These are phyloP conservation scores for Naganishia friedmannii DNA, from an alignment of 768 basidiomycete genomes.

Conservation along the genomic window DNA sequence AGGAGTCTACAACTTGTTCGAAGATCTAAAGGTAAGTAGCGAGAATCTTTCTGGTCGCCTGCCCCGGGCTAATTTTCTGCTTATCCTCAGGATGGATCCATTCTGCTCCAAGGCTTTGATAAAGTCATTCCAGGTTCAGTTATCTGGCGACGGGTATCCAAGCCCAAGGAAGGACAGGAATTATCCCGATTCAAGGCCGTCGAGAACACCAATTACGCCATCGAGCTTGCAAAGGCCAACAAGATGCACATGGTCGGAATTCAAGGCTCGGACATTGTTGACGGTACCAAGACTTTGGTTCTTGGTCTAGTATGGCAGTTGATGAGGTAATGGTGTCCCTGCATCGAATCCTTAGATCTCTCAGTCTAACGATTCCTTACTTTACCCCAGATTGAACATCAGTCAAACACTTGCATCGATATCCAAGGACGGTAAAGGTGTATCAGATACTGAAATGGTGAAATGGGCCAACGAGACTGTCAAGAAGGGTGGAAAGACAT, in stretches of 20 bases:
- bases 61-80: constrained; percentile 31
- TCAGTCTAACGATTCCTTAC: not conserved
- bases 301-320: constrained; percentile 97
- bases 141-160: constrained; percentile 91
- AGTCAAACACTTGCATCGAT: constrained; percentile 80
- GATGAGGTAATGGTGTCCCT: constrained; percentile 66
- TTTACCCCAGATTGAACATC: constrained; percentile 64
- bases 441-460: constrained; percentile 88
- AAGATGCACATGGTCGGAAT: constrained; percentile 95
- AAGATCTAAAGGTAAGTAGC: constrained; percentile 66
- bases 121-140: constrained; percentile 89
- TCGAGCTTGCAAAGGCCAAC: constrained; percentile 88
- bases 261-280: constrained; percentile 95
- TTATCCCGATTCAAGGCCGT: constrained; percentile 95
- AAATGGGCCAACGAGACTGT: constrained; percentile 93
- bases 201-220: constrained; percentile 94
- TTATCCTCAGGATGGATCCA: constrained; percentile 61
- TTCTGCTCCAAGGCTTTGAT: constrained; percentile 94
- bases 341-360: not conserved
- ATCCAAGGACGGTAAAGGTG: constrained; percentile 67
- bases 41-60: constrained; percentile 54
- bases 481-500: constrained; percentile 57
- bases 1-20: constrained; percentile 91
- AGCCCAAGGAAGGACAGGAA: constrained; percentile 76
- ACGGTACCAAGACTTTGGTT: constrained; percentile 85